Conservation (phyloP, 177 flowering plant genomes). For the Telopea speciosissima region DNA sequence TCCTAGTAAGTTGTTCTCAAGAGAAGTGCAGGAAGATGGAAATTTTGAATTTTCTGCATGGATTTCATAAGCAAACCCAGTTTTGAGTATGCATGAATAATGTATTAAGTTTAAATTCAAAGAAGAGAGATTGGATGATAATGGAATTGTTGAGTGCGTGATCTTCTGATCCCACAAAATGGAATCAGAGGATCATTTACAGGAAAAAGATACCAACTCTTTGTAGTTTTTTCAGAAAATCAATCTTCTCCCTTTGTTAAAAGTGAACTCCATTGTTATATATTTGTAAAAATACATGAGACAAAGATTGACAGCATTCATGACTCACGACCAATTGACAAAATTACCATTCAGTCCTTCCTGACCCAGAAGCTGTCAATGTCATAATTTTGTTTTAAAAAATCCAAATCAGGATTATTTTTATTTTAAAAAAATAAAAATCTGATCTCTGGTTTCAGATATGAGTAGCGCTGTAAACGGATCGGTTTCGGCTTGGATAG, state of each 20-base stretch:
- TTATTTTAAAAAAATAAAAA: too few species aligned
- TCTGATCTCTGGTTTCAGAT: too few species aligned
- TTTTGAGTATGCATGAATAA: not conserved
- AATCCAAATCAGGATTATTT: too few species aligned
- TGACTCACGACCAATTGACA: not conserved
- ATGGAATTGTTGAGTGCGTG: conserved; percentile 8
- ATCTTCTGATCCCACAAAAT: conserved; percentile 33
- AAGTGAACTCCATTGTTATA: too few species aligned
- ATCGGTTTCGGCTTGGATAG: too few species aligned
- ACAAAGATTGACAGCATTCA: not conserved
- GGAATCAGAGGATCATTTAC: conserved; percentile 48
- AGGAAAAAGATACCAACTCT: conserved; percentile 7
- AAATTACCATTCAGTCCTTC: not conserved
- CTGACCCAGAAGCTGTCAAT: too few species aligned
- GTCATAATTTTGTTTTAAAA: too few species aligned
- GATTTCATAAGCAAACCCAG: conserved; percentile 2
- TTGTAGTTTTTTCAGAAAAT: not conserved
- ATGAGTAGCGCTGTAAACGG: too few species aligned
- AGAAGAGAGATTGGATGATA: not conserved
- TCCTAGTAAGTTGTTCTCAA: not conserved
- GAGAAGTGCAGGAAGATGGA: not conserved
- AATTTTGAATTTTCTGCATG: not conserved
- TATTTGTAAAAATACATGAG: not conserved
- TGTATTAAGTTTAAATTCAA: not conserved
- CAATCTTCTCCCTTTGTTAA: too few species aligned